phyloP scores from a whole-genome alignment of 2,329 filamentous ascomycete species.

The Hymenoscyphus occultus region DNA sequence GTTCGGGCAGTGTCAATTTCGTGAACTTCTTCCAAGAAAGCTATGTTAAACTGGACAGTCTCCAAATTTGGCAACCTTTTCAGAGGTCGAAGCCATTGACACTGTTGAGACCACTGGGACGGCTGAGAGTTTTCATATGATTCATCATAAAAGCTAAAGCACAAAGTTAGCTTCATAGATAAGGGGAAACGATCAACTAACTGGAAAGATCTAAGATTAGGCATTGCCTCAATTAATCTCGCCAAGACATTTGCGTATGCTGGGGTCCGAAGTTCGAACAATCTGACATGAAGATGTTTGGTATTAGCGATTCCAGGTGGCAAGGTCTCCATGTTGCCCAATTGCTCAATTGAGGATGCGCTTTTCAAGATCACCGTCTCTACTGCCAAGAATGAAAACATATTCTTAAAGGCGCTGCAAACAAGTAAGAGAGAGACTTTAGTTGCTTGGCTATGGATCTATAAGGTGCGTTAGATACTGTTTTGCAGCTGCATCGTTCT shows the following conservation, averaged over 20 bases:
- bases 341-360: neutral
- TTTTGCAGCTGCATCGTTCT: too few species aligned
- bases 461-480: neutral
- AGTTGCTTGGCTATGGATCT: conserved; percentile 16
- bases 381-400: conserved; percentile 6
- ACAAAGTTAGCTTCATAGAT: conserved; percentile 4
- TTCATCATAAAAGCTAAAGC: neutral
- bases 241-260: conserved; percentile 11
- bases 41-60: conserved; percentile 5
- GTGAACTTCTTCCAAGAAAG: neutral
- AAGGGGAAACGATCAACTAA: neutral
- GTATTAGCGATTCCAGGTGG: conserved; percentile 9
- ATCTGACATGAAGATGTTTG: conserved; percentile 12
- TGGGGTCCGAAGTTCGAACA: conserved; percentile 7
- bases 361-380: neutral
- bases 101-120: conserved; percentile 13
- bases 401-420: conserved; percentile 5
- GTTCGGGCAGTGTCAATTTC: neutral
- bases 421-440: conserved; percentile 35
- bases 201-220: conserved; percentile 17
- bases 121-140: conserved; percentile 6
- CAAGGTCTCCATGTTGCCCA: neutral
- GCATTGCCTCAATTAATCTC: conserved; percentile 14
- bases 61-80: conserved; percentile 6
- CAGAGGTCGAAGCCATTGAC: conserved; percentile 8